Percentiles rank a stretch among this genome's conserved stretches.
These are phyloP conservation scores for Avena eriantha DNA, from an alignment of 176 grass and related monocot genomes.

Conservation along the genomic window DNA sequence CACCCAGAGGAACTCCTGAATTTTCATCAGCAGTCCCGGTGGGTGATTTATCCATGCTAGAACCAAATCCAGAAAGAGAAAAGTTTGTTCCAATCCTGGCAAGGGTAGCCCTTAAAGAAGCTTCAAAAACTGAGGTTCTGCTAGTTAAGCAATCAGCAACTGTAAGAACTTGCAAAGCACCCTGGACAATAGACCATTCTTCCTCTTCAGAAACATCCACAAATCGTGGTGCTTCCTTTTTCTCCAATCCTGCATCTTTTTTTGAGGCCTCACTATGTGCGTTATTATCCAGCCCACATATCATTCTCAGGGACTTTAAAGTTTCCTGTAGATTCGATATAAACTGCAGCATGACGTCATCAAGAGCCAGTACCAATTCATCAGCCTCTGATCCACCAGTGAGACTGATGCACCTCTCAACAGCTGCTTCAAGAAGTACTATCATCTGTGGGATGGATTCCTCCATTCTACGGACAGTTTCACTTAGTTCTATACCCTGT, in stretches of 20 bases:
- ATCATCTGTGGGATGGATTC: slow-evolving; percentile 96
- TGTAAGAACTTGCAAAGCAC: slow-evolving; percentile 94
- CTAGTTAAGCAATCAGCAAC: slow-evolving; percentile 93
- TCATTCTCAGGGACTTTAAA: slow-evolving; percentile 80
- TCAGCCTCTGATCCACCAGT: slow-evolving; percentile 95
- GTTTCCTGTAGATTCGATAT: slow-evolving; percentile 95
- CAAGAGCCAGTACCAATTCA: slow-evolving; percentile 86
- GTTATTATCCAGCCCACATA: slow-evolving; percentile 83
- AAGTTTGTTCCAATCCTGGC: slow-evolving; percentile 92
- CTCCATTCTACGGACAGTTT: slow-evolving; percentile 98
- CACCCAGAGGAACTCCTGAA: slow-evolving; percentile 48
- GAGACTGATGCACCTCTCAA: slow-evolving; percentile 95
- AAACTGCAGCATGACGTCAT: slow-evolving; percentile 93
- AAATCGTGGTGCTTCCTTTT: slow-evolving; percentile 59
- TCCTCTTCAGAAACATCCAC: slow-evolving; percentile 94
- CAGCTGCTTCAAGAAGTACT: slow-evolving; percentile 90
- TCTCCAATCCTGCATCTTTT: slow-evolving; percentile 65
- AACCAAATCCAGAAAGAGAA: slow-evolving; percentile 70
- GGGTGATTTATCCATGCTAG: slow-evolving; percentile 59
- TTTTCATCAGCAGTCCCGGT: slow-evolving; percentile 49
- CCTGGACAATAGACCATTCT: slow-evolving; percentile 99
- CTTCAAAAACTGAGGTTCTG: slow-evolving; percentile 94
- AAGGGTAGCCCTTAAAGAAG: slow-evolving; percentile 95
- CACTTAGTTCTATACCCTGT: slow-evolving; percentile 98
- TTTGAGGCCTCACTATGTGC: slow-evolving; percentile 56